Evolutionary conservation across 768 basidiomycete species (phyloP).

Genomic region (Rossbeevera mucosa): DNA sequence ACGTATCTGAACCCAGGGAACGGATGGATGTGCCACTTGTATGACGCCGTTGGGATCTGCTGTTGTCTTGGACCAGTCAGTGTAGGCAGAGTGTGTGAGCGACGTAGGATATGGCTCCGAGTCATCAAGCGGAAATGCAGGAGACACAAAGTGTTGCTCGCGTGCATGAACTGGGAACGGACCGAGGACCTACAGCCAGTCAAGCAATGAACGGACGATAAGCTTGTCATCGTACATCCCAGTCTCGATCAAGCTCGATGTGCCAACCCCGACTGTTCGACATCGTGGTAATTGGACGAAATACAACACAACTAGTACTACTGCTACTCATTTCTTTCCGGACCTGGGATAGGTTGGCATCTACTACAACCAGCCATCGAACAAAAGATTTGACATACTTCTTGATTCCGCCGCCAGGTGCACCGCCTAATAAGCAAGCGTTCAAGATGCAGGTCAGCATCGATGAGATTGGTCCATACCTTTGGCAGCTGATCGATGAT

Average conservation of each 20-base stretch:
- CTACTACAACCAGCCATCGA: constrained; percentile 1
- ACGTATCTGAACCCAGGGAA: constrained; percentile 65
- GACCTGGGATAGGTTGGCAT: constrained; percentile 40
- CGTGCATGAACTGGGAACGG: constrained; percentile 82
- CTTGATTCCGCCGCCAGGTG: constrained; percentile 76
- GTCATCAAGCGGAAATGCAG: constrained; percentile 69
- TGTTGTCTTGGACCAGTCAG: constrained; percentile 50
- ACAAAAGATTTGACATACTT: constrained; percentile 51
- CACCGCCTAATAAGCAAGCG: constrained; percentile 45
- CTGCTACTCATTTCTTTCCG: constrained; percentile 64
- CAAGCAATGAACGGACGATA: not conserved
- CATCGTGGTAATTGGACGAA: not conserved
- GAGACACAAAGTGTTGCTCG: constrained; percentile 79
- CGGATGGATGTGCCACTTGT: constrained; percentile 57
- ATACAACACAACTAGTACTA: not conserved
- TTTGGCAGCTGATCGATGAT: constrained; percentile 23
- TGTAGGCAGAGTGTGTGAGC: constrained; percentile 34
- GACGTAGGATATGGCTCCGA: no score
- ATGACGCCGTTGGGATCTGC: constrained; percentile 45
- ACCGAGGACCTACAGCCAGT: constrained; percentile 57
- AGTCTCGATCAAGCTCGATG: constrained; percentile 23
- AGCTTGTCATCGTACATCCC: constrained; percentile 20
- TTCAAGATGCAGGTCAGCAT: constrained; percentile 6
- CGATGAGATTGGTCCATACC: constrained; percentile 16
- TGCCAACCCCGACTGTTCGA: constrained; percentile 16